Percentiles rank a stretch among this genome's conserved stretches.
These are phyloP conservation scores for Cicer cuneatum DNA, from an alignment of 306 rosid genomes.

Conservation along the genomic window DNA sequence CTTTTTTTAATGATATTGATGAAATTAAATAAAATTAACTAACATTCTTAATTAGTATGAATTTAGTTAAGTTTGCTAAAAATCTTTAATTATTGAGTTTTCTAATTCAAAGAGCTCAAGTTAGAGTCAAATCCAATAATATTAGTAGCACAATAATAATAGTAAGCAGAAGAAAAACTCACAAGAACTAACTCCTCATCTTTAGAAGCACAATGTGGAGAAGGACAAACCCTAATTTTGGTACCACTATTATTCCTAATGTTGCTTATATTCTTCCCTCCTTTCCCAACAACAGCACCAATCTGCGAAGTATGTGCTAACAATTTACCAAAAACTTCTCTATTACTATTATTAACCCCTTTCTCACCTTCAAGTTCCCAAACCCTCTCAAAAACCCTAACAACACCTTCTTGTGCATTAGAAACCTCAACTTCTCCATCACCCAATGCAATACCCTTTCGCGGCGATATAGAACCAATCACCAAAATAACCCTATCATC, in stretches of 20 bases:
- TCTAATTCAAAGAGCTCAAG: neutral
- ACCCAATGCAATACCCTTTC: constrained; percentile 37
- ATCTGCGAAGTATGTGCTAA: constrained; percentile 61
- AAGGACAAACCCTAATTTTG: constrained; percentile 54
- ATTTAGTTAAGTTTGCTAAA: too few relatives aligned
- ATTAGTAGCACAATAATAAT: neutral
- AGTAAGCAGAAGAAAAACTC: constrained; percentile 25
- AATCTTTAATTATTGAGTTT: neutral
- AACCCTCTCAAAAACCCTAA: constrained; percentile 66
- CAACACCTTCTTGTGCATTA: constrained; percentile 61
- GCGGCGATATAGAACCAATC: constrained; percentile 48
- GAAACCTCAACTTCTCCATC: constrained; percentile 49
- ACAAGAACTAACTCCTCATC: constrained; percentile 64
- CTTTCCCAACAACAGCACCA: constrained; percentile 67
- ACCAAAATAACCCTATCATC: constrained; percentile 55
- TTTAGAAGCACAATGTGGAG: constrained; percentile 52
- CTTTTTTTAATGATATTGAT: too few relatives aligned
- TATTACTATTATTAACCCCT: constrained; percentile 13
- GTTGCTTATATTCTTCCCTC: constrained; percentile 57
- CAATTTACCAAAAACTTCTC: constrained; percentile 53
- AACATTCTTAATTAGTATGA: too few relatives aligned
- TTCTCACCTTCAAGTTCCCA: constrained; percentile 55
- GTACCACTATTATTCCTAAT: constrained; percentile 60
- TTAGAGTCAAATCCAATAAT: neutral
- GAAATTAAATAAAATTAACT: too few relatives aligned